Evolutionary conservation across 2,329 filamentous ascomycete species (phyloP).

Genomic region (Paracorniculantispora psalliotae): DNA sequence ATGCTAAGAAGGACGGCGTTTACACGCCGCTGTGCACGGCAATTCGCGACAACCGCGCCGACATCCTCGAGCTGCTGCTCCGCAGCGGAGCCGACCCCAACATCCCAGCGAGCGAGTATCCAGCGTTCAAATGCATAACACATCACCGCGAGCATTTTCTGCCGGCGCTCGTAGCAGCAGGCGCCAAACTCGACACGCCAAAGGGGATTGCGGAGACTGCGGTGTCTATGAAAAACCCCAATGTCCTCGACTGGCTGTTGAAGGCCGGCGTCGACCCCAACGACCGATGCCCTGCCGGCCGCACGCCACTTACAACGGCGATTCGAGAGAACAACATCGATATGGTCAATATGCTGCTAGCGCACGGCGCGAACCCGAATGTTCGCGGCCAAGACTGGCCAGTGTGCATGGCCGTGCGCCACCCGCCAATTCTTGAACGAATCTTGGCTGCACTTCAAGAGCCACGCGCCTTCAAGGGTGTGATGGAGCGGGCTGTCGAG

Average conservation of each 20-base stretch:
- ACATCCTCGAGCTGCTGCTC: conserved; percentile 57
- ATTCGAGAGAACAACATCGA: conserved; percentile 56
- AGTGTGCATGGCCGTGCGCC: conserved; percentile 61
- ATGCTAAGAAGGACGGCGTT: conserved; percentile 58
- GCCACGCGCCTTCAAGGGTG: conserved; percentile 58
- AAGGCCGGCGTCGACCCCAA: conserved; percentile 57
- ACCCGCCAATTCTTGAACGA: conserved; percentile 54
- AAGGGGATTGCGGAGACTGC: conserved; percentile 63
- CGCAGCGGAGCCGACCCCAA: conserved; percentile 58
- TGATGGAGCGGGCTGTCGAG: conserved; percentile 62
- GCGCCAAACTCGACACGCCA: conserved; percentile 53
- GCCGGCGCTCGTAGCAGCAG: conserved; percentile 54
- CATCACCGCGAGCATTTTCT: conserved; percentile 59
- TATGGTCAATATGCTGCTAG: conserved; percentile 54
- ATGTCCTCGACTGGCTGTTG: conserved; percentile 56
- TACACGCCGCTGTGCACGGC: conserved; percentile 65
- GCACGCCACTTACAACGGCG: conserved; percentile 61
- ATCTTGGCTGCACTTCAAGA: conserved; percentile 54
- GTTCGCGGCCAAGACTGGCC: conserved; percentile 66
- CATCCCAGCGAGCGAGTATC: conserved; percentile 57
- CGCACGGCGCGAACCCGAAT: conserved; percentile 56
- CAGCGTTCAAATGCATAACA: conserved; percentile 63
- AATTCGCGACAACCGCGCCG: conserved; percentile 60
- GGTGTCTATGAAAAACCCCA: conserved; percentile 56
- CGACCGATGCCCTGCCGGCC: conserved; percentile 50